These are phyloP conservation scores for Rhododendron williamsianum DNA, from an alignment of 148 eudicot species.

Conservation along the genomic window DNA sequence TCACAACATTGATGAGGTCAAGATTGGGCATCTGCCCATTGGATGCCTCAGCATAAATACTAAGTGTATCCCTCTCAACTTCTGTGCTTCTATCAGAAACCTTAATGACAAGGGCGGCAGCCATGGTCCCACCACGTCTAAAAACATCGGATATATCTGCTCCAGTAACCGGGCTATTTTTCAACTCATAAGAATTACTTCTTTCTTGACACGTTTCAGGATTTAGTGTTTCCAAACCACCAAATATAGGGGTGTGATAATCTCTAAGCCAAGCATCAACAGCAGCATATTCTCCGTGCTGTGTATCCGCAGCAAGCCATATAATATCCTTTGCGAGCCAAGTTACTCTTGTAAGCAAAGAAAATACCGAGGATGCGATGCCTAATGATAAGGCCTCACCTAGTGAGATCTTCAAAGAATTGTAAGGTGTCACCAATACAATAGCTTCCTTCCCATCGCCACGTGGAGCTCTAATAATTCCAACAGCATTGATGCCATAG, in stretches of 20 bases:
- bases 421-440: conserved; percentile 87
- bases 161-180: conserved; percentile 18
- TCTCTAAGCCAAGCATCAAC: conserved; percentile 86
- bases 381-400: conserved; percentile 77
- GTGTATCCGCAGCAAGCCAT: conserved; percentile 98
- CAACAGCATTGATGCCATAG: conserved; percentile 65
- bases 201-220: conserved; percentile 34
- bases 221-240: conserved; percentile 25
- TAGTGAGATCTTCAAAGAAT: conserved; percentile 41
- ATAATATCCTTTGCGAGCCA: conserved; percentile 97
- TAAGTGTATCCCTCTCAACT: conserved; percentile 48
- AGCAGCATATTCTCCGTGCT: conserved; percentile 74
- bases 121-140: conserved; percentile 97
- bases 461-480: conserved; percentile 91
- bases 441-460: conserved; percentile 99
- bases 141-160: conserved; percentile 36
- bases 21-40: conserved; percentile 99
- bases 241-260: conserved; percentile 61
- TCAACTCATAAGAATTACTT: conserved; percentile 13
- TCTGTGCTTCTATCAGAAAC: conserved; percentile 43
- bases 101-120: conserved; percentile 89
- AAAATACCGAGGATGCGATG: conserved; percentile 65
- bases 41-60: conserved; percentile 88
- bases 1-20: conserved; percentile 86
- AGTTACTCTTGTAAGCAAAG: conserved; percentile 68